Evolutionary conservation across 176 grass and related monocot species (phyloP).

Genomic region (bread wheat (Triticum aestivum)): DNA sequence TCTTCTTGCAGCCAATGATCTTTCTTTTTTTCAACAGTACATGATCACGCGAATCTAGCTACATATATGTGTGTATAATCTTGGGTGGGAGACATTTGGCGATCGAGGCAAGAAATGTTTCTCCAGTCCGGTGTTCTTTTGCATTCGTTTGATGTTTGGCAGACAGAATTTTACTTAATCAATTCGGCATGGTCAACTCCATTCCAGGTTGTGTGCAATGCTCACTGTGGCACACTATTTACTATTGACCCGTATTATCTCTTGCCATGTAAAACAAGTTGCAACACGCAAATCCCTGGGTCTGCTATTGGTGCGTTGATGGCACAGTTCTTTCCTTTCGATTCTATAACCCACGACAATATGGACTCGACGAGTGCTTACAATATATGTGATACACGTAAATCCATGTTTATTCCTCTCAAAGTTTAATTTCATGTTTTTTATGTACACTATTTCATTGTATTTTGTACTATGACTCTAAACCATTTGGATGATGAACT

Average conservation of each 20-base stretch:
- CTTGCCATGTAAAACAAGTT: neutral
- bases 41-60: neutral
- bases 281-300: neutral
- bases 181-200: neutral
- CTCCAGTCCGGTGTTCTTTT: slow-evolving; percentile 16
- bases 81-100: slow-evolving; percentile 16
- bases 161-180: slow-evolving; percentile 22
- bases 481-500: too few relatives aligned
- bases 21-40: too few relatives aligned
- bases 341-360: too few relatives aligned
- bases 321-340: neutral
- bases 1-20: too few relatives aligned
- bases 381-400: too few relatives aligned
- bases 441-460: too few relatives aligned
- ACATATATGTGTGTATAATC: slow-evolving; percentile 40
- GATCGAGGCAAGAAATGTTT: slow-evolving; percentile 15
- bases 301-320: neutral
- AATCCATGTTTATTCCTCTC: too few relatives aligned
- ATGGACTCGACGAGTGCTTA: too few relatives aligned
- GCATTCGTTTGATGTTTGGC: slow-evolving; percentile 1
- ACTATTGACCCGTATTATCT: neutral
- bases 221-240: slow-evolving; percentile 25
- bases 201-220: too few relatives aligned
- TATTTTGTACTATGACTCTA: too few relatives aligned
- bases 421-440: too few relatives aligned